Conservation (phyloP, 495 filamentous ascomycete species). For the Lindgomyces ingoldianus region DNA sequence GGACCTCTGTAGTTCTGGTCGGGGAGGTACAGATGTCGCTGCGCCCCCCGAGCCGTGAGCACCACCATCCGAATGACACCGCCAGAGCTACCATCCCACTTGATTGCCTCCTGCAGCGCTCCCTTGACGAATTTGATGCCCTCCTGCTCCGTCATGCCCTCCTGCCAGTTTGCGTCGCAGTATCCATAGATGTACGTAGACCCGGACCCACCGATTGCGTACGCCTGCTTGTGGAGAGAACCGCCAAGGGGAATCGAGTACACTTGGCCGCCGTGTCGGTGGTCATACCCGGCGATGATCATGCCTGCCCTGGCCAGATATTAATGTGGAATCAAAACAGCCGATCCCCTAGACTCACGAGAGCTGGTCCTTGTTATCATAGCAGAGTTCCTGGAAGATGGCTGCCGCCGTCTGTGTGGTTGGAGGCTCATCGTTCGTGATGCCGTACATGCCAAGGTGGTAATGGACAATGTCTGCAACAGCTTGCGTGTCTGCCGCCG, state of each 20-base stretch:
- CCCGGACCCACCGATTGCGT: slow-evolving; percentile 93
- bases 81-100: slow-evolving; percentile 98
- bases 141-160: slow-evolving; percentile 89
- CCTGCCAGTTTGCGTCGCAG: slow-evolving; percentile 95
- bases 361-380: slow-evolving; percentile 90
- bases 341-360: slow-evolving; percentile 54
- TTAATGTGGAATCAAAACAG: not conserved
- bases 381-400: slow-evolving; percentile 96
- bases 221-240: slow-evolving; percentile 94
- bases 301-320: slow-evolving; percentile 72
- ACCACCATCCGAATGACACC: slow-evolving; percentile 98
- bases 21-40: slow-evolving; percentile 86
- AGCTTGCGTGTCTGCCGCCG: slow-evolving; percentile 95
- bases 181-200: slow-evolving; percentile 99
- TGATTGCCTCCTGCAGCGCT: slow-evolving; percentile 88
- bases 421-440: slow-evolving; percentile 81
- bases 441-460: slow-evolving; percentile 87
- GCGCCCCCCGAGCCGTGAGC: slow-evolving; percentile 81
- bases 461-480: slow-evolving; percentile 97
- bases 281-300: slow-evolving; percentile 96
- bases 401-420: slow-evolving; percentile 92
- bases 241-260: slow-evolving; percentile 97
- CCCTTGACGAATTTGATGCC: slow-evolving; percentile 93
- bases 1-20: slow-evolving; percentile 77
- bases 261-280: slow-evolving; percentile 89